These are phyloP conservation scores for Salicornia ramosissima DNA, from an alignment of 148 eudicot genomes.

Conservation along the genomic window DNA sequence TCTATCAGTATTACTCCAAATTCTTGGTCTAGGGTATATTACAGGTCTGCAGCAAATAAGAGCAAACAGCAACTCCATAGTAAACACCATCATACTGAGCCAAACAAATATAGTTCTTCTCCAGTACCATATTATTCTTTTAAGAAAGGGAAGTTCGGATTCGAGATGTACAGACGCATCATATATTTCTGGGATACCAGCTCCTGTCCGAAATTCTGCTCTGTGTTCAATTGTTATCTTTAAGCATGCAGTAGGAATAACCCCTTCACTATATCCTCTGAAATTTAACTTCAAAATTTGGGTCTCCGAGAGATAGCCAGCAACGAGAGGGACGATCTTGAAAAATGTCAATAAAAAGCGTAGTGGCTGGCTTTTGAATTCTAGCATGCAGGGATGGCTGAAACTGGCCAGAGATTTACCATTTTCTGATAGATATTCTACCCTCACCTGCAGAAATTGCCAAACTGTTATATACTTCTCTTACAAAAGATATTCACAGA, in stretches of 20 bases:
- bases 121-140: slow-evolving; percentile 69
- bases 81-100: slow-evolving; percentile 57
- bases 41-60: slow-evolving; percentile 65
- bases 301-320: slow-evolving; percentile 77
- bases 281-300: slow-evolving; percentile 54
- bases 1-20: slow-evolving; percentile 17
- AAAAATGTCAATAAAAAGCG: slow-evolving; percentile 54
- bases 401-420: slow-evolving; percentile 59
- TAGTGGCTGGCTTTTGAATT: slow-evolving; percentile 61
- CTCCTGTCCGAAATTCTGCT: slow-evolving; percentile 61
- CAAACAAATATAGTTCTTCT: slow-evolving; percentile 63
- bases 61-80: slow-evolving; percentile 49
- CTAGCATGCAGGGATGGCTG: slow-evolving; percentile 74
- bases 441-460: slow-evolving; percentile 45
- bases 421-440: slow-evolving; percentile 53
- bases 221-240: slow-evolving; percentile 68
- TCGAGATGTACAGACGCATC: slow-evolving; percentile 54
- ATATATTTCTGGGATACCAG: slow-evolving; percentile 84
- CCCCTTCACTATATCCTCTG: slow-evolving; percentile 50
- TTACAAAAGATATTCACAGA: too few species aligned
- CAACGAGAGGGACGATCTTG: slow-evolving; percentile 61
- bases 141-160: slow-evolving; percentile 75
- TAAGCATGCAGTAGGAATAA: slow-evolving; percentile 54
- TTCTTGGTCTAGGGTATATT: slow-evolving; percentile 48
- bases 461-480: background rate